Evolutionary conservation across 106 monocot species (phyloP).

Genomic region (Allium cepa): DNA sequence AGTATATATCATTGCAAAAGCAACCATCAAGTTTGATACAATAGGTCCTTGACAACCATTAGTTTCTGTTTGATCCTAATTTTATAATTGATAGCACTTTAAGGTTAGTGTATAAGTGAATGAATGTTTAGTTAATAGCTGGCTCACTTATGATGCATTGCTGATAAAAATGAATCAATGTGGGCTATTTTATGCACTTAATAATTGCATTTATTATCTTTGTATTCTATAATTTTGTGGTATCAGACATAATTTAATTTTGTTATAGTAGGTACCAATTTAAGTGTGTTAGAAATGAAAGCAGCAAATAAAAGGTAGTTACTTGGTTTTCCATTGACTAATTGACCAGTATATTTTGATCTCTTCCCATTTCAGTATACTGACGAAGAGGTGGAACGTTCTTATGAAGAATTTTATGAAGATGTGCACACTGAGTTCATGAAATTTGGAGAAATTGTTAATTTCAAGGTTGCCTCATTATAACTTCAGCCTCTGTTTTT

Average conservation of each 20-base stretch:
- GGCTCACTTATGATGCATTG: not conserved
- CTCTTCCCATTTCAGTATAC: constrained; percentile 52
- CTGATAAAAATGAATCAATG: not conserved
- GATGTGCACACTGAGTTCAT: constrained; percentile 98
- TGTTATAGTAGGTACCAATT: not conserved
- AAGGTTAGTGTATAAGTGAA: no score
- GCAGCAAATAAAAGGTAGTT: not conserved
- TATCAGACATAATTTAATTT: not conserved
- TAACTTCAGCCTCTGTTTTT: not conserved
- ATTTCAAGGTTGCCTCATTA: constrained; percentile 79
- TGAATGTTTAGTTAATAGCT: not conserved
- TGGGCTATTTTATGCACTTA: not conserved
- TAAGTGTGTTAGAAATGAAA: no score
- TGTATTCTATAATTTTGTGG: not conserved
- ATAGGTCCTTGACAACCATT: not conserved
- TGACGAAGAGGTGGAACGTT: constrained; percentile 86
- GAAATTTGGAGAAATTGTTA: constrained; percentile 95
- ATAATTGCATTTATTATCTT: not conserved
- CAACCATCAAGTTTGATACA: not conserved
- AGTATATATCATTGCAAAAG: not conserved
- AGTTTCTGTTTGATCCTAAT: not conserved
- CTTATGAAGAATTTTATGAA: constrained; percentile 98
- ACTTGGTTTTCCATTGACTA: not conserved
- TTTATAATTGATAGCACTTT: not conserved
- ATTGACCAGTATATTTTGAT: constrained; percentile 6